phyloP scores from a whole-genome alignment of 1,284 basidiomycete species.

The Irpex lacteus region DNA sequence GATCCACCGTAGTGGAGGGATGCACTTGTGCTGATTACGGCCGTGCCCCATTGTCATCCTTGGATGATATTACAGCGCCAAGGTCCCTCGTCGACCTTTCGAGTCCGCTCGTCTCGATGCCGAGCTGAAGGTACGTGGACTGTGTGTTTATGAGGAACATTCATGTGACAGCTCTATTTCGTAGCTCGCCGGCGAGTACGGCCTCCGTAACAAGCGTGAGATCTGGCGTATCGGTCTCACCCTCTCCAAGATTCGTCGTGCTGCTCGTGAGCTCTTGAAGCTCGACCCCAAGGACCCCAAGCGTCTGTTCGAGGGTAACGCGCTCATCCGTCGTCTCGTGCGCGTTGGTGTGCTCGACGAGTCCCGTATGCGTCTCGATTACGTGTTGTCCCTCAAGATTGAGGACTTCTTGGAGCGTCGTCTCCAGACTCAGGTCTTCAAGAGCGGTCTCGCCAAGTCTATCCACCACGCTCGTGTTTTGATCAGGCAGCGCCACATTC shows the following conservation, averaged over 20 bases:
- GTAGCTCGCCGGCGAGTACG: constrained; percentile 98
- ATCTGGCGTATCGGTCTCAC: constrained; percentile 99
- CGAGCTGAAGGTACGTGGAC: constrained; percentile 85
- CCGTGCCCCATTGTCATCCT: constrained; percentile 54
- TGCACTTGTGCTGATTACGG: constrained; percentile 55
- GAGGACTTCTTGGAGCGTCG: constrained; percentile 99
- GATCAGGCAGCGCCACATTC: constrained; percentile 96
- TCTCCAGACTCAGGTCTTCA: constrained; percentile 99
- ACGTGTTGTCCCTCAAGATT: constrained; percentile 98
- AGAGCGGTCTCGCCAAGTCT: constrained; percentile 95
- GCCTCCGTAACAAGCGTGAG: constrained; percentile 99
- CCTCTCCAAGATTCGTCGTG: constrained; percentile 99
- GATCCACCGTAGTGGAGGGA: constrained; percentile 67
- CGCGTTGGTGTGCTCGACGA: constrained; percentile 99
- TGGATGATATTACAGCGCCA: constrained; percentile 74
- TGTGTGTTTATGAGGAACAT: background rate
- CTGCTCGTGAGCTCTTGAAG: constrained; percentile 99
- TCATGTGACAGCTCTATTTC: background rate
- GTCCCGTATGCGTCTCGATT: constrained; percentile 98
- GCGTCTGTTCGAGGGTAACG: constrained; percentile 99
- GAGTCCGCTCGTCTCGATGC: constrained; percentile 98
- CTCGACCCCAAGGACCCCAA: constrained; percentile 99
- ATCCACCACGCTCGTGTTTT: constrained; percentile 99
- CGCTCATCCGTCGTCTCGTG: constrained; percentile 97
- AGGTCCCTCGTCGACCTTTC: constrained; percentile 97